Percentiles rank a stretch among this genome's conserved stretches.
phyloP scores from a whole-genome alignment of 2,329 filamentous ascomycete genomes.

The Amylocarpus encephaloides region DNA sequence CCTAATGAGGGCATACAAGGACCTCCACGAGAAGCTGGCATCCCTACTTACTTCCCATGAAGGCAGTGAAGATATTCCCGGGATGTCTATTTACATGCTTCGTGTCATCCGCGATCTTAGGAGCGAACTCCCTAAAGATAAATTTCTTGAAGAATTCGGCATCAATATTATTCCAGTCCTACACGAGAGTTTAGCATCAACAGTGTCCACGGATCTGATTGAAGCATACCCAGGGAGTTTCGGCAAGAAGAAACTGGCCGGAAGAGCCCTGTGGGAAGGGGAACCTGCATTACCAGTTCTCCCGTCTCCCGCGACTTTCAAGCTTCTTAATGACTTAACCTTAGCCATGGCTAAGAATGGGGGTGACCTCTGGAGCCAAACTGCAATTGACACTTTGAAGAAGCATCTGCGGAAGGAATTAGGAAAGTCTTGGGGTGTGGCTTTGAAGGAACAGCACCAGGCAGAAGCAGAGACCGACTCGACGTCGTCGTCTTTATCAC shows the following conservation, averaged over 20 bases:
- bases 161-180: conserved; percentile 55
- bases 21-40: conserved; percentile 50
- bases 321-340: conserved; percentile 60
- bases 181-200: conserved; percentile 52
- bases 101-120: conserved; percentile 71
- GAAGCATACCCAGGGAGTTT: conserved; percentile 40
- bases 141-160: conserved; percentile 49
- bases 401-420: conserved; percentile 46
- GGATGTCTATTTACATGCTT: conserved; percentile 59
- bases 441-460: conserved; percentile 16
- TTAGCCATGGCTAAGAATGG: conserved; percentile 64
- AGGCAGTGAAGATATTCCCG: conserved; percentile 42
- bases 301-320: conserved; percentile 69
- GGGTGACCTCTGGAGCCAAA: conserved; percentile 73
- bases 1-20: conserved; percentile 49
- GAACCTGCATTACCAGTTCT: conserved; percentile 68
- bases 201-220: conserved; percentile 46
- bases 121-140: conserved; percentile 51
- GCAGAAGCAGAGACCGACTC: not conserved
- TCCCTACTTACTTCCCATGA: conserved; percentile 43
- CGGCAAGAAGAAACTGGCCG: conserved; percentile 46
- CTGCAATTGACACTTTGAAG: conserved; percentile 60
- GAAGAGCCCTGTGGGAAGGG: conserved; percentile 74
- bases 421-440: conserved; percentile 34
- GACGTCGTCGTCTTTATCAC: not conserved